Evolutionary conservation across 345 rosid genomes (phyloP), one percentile per base, ranked within the genome.

Genomic region (Rhodomyrtus tomentosa): DNA sequence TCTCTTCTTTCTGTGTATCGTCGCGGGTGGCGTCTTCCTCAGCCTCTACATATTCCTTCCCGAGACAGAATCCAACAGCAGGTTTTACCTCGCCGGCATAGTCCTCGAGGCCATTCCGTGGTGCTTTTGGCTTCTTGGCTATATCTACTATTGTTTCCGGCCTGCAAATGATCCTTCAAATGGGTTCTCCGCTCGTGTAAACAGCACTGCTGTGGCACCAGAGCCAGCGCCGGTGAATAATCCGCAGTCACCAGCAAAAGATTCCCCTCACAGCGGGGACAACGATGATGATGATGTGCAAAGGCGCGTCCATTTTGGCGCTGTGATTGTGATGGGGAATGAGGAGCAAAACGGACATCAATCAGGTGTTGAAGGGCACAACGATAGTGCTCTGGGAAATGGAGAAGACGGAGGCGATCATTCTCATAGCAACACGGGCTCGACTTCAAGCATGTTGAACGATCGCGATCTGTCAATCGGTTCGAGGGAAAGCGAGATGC

Each of bases 81-180:
- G 92, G 87, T 93, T 91, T 87, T 91, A 91, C 15, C 53, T 87
- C 55, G 88, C 84, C 13, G 96, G 96, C 20, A 79, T 95, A 85
- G 3, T 86, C 85, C 91, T 93, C 51, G 93, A 90, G 12, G 92
- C 89, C 85, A 85, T 93, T 80, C 98, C 98, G 10, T 95, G 98
- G 98, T 45, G 85, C 9, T 93, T 93, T 86, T 93, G 98, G 98
- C 86, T 95, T 81, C 68, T 91, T 51, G 89, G 88, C 25, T 95
- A 90, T 85, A 15, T 93, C 29, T 93, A 92, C 87, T 86, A 87
- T 29, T 93, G 92, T 83, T 84, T 90, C 83, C 88, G 81, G 84
- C 92, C 95, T 25, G 24, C 62, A 55, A 22, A 59, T 68, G 38
- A 25, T 84, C 83, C 7, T 25, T 45, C 48, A n/a, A 81, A 25